phyloP scores from a whole-genome alignment of 805 yeast genomes.

The Schwanniomyces polymorphus region DNA sequence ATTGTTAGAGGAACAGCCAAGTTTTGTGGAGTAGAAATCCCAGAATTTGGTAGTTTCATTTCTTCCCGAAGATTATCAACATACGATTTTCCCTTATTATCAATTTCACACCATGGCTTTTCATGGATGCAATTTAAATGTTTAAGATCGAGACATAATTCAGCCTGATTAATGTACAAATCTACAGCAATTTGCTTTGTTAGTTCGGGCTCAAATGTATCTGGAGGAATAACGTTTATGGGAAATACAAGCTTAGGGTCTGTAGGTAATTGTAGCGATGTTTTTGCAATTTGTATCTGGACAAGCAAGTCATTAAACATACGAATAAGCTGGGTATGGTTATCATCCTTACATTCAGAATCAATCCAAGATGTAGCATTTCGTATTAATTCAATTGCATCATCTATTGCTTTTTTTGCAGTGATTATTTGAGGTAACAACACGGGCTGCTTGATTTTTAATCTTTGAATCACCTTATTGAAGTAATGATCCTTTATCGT shows the following conservation, averaged over 20 bases:
- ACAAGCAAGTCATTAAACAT: slow-evolving; percentile 25
- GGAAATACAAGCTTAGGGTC: slow-evolving; percentile 61
- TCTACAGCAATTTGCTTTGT: slow-evolving; percentile 53
- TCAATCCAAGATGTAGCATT: slow-evolving; percentile 8
- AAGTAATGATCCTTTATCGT: slow-evolving; percentile 42
- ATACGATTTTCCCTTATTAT: slow-evolving; percentile 49
- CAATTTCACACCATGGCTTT: slow-evolving; percentile 63
- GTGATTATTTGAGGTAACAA: slow-evolving; percentile 47
- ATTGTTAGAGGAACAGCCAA: slow-evolving; percentile 18
- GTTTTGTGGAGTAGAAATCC: slow-evolving; percentile 2
- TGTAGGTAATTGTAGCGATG: slow-evolving; percentile 37
- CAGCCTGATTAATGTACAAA: slow-evolving; percentile 59
- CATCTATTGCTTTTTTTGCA: slow-evolving; percentile 44
- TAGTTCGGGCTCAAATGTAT: slow-evolving; percentile 45
- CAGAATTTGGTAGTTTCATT: slow-evolving; percentile 36
- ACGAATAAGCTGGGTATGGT: slow-evolving; percentile 15
- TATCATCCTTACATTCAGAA: slow-evolving; percentile 6
- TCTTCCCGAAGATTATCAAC: slow-evolving; percentile 59
- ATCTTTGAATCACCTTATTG: slow-evolving; percentile 29
- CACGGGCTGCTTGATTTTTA: slow-evolving; percentile 29
- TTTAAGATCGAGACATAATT: slow-evolving; percentile 60
- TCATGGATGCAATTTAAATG: slow-evolving; percentile 49
- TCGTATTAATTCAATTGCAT: slow-evolving; percentile 26
- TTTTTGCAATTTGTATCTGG: slow-evolving; percentile 34
- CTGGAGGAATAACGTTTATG: slow-evolving; percentile 38